phyloP scores from a whole-genome alignment of 768 basidiomycete species.

The Antrodiella citrinella region DNA sequence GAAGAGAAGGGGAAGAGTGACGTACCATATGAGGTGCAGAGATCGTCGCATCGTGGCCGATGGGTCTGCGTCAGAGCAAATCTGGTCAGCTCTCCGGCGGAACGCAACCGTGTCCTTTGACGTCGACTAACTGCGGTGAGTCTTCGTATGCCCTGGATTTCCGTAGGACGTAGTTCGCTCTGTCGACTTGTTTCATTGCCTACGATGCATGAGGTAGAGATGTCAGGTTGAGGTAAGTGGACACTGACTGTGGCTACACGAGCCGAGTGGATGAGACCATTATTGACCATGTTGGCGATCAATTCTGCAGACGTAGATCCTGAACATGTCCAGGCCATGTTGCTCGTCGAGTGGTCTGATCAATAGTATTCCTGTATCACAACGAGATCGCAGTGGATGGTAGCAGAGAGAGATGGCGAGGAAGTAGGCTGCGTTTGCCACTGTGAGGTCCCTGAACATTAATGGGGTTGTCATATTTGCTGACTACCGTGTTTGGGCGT shows the following conservation, averaged over 20 bases:
- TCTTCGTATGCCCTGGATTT: constrained; percentile 37
- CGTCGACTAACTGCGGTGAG: constrained; percentile 34
- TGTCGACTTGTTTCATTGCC: constrained; percentile 41
- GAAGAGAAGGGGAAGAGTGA: neutral
- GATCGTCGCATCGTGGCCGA: constrained; percentile 86
- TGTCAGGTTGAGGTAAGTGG: neutral
- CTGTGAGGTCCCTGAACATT: too few relatives aligned
- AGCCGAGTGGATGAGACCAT: constrained; percentile 49
- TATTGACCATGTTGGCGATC: constrained; percentile 51
- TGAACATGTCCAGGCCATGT: constrained; percentile 79
- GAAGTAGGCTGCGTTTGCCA: too few relatives aligned
- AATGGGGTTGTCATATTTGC: neutral
- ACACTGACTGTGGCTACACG: constrained; percentile 44
- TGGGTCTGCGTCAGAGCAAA: constrained; percentile 28
- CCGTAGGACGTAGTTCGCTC: constrained; percentile 33
- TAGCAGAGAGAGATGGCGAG: neutral
- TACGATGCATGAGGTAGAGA: constrained; percentile 8
- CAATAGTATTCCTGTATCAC: too few relatives aligned
- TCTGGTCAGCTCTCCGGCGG: neutral
- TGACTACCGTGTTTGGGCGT: too few relatives aligned
- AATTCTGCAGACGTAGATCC: constrained; percentile 69
- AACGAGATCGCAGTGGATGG: too few relatives aligned
- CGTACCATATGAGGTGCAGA: constrained; percentile 93
- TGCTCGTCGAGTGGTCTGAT: neutral
- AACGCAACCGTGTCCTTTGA: neutral